Conservation (phyloP, 805 yeast genomes). For the Saccharomycopsis fibuligera region DNA sequence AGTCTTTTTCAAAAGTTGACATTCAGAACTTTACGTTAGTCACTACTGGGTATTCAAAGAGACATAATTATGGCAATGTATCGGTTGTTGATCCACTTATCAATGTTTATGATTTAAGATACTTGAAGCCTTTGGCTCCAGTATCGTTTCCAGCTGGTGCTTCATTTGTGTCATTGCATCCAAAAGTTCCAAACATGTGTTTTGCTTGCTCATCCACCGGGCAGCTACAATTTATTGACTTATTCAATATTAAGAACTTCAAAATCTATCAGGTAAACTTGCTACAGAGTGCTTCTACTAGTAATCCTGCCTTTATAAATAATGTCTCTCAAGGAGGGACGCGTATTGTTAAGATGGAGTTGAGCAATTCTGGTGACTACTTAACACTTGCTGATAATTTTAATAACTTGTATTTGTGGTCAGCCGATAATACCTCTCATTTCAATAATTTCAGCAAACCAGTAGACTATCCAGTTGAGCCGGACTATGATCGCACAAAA, state of each 20-base stretch:
- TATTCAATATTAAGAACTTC: conserved; percentile 67
- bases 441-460: conserved; percentile 38
- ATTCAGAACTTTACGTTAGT: conserved; percentile 60
- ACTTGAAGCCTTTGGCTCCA: conserved; percentile 67
- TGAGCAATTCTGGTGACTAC: conserved; percentile 59
- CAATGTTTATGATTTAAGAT: conserved; percentile 71
- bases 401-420: conserved; percentile 65
- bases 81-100: conserved; percentile 69
- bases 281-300: not conserved
- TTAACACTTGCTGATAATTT: conserved; percentile 61
- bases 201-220: conserved; percentile 72
- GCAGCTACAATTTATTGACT: conserved; percentile 79
- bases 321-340: not conserved
- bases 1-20: conserved; percentile 57
- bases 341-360: conserved; percentile 16
- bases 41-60: conserved; percentile 74
- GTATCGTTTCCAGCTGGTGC: conserved; percentile 92
- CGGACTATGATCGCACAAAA: conserved; percentile 27
- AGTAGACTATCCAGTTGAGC: conserved; percentile 51
- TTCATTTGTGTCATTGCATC: conserved; percentile 75
- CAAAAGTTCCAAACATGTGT: conserved; percentile 73
- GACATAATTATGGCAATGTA: conserved; percentile 42
- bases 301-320: not conserved
- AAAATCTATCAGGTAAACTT: conserved; percentile 63
- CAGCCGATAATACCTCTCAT: conserved; percentile 38